Base-by-base conservation (phyloP, 495 filamentous ascomycete species). In the Emericellopsis terricola region DNA sequence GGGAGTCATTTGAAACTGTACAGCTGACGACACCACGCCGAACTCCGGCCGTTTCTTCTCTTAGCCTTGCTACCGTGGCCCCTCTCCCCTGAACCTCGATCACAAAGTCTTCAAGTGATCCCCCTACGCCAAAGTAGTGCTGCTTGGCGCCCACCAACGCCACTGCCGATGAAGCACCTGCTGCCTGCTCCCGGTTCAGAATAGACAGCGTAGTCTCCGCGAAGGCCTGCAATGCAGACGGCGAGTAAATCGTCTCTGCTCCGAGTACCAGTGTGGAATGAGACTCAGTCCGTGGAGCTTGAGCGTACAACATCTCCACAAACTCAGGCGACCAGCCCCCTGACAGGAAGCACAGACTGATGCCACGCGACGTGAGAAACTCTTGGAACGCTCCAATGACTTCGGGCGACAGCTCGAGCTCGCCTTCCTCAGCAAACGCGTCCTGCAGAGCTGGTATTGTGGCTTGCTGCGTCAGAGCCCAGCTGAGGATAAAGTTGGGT, bases 61-160 rank as follows among this genome's bases (percentile, higher is more conserved):
- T 61, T 21, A 86, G 55, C 23, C 68, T 62, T 29, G 71, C 54
- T 16, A 71, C 70, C 21, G 57, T 51, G 7, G 59, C 69, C 15
- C 70, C 71, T 18, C 64, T 56, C 15, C 50, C 60, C 35, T 59
- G 51, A 37, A 82, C 58, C 40, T 68, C 66, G 19, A 64, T 54
- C 33, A 84, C 63, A 49, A 97, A 94, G 46, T 87, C 85, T 50
- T 87, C 78, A 28, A 97, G 71, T 14, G 84, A 83, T 14, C 89
- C 89, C 2, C 89, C 89, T 36, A 97, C 89, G 3, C 89, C 89
- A 47, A 97, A 97, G 52, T 97, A 97, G 2, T 94, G 72, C 52
- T 73, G 71, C 59, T 97, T 97, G 2, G 89, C 89, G 3, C 74
- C 89, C 2, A 97, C 62, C n/a, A 93, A 51, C 4, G 82, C 83